These are phyloP conservation scores for Talaromyces atroroseus DNA, from an alignment of 2,329 filamentous ascomycete genomes.

Conservation along the genomic window DNA sequence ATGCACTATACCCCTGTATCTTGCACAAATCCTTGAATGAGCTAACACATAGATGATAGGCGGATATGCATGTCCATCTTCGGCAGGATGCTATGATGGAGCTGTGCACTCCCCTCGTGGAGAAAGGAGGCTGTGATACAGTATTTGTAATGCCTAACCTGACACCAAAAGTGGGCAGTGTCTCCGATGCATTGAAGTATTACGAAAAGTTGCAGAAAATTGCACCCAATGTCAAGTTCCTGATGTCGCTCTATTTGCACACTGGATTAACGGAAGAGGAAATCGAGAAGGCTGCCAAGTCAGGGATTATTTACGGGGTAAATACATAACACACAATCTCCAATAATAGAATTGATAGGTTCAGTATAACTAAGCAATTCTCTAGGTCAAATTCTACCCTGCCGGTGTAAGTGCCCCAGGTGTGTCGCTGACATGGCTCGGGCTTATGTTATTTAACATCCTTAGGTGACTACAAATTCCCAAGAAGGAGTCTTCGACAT, in stretches of 20 bases:
- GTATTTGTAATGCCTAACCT: constrained; percentile 60
- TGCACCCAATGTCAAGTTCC: constrained; percentile 59
- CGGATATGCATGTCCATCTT: constrained; percentile 52
- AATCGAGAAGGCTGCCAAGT: constrained; percentile 66
- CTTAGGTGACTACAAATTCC: constrained; percentile 51
- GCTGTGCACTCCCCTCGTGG: constrained; percentile 50
- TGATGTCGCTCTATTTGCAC: constrained; percentile 70
- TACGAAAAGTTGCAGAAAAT: constrained; percentile 55
- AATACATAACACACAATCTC: constrained; percentile 14
- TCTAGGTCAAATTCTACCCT: constrained; percentile 52
- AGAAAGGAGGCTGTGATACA: constrained; percentile 60
- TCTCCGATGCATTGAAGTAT: constrained; percentile 61
- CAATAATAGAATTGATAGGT: neutral
- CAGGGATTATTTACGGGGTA: constrained; percentile 63
- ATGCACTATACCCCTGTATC: neutral
- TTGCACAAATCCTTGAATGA: neutral
- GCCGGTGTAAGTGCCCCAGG: constrained; percentile 28
- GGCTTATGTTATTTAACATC: neutral
- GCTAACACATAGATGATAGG: constrained; percentile 4
- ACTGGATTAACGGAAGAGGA: constrained; percentile 60
- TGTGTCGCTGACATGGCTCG: neutral
- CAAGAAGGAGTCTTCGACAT: constrained; percentile 44
- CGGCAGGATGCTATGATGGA: constrained; percentile 62
- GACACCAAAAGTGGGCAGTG: constrained; percentile 57
- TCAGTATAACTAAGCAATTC: constrained; percentile 23